Evolutionary conservation across 768 basidiomycete genomes (phyloP), one percentile per base, ranked within the genome.

Genomic region (Serendipita sp.): DNA sequence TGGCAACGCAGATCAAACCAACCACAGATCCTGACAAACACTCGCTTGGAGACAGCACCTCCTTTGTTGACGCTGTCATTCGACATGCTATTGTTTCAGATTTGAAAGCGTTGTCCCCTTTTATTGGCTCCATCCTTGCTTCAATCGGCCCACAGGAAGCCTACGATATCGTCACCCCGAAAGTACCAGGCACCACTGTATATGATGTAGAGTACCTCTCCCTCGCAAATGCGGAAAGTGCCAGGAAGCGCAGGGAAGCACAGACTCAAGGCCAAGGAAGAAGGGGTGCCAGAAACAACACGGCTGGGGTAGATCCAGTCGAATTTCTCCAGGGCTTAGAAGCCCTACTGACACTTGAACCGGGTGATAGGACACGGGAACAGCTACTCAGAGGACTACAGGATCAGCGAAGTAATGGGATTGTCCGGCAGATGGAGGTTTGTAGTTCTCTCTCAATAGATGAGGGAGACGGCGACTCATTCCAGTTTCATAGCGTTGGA

Each of bases 131-230:
- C 79, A 86, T 58, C 76, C 83, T 0, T 94, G 92, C 74, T 76
- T 94, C 60, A 88, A 90, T 0, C 74, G 76, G 13, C 13, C 79
- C 82, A 62, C 77, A 81, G 3, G 75, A 89, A 64, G 82, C 85
- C 7, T 96, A 86, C 67, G 95, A 97, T 69, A 93, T 94, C 0
- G 75, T 95, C 2, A 91, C 94, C 0, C 93, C 94, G 0, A 74
- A 73, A 3, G 78, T 79, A 0, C 73, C 79, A 2, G 68, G 70
- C 17, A 68, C 82, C 1, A 85, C 78, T 34, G 70, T 68, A 42
- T 96, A 96, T 72, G 78, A 91, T 65, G 74, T 78, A 2, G 71
- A 71, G n/a, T 96, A 93, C 73, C 94, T 97, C 74, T 74, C 72
- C 16, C 81, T 82, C 1, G 74, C 78, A 2, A 83, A 84, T 60